phyloP scores from a whole-genome alignment of 176 grass and related monocot genomes.

The Secale cereale region DNA sequence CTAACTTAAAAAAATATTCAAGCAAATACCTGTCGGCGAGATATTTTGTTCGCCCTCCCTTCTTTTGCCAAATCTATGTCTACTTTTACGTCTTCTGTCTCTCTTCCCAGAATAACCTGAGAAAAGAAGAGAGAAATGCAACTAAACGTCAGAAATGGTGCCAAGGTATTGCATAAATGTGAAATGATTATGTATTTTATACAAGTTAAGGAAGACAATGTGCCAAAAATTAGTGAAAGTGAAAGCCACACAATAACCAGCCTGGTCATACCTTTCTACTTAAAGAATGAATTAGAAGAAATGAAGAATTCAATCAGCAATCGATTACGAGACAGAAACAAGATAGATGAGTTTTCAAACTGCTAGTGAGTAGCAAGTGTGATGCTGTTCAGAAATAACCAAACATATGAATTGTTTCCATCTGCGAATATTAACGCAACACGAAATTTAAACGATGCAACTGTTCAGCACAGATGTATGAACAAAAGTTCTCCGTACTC shows the following conservation, averaged over 20 bases:
- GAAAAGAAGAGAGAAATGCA: slow-evolving; percentile 1
- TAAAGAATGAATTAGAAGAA: slow-evolving; percentile 22
- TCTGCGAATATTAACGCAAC: not conserved
- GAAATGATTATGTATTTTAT: not conserved
- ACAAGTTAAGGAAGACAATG: not conserved
- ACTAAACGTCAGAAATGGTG: slow-evolving; percentile 8
- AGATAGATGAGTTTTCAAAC: not conserved
- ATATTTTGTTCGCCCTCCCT: slow-evolving; percentile 93
- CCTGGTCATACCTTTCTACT: not conserved
- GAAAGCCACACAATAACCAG: not conserved
- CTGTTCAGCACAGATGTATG: not conserved
- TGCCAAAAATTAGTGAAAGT: not conserved
- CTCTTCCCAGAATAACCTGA: slow-evolving; percentile 93
- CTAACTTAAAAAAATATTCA: not conserved
- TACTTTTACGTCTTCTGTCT: slow-evolving; percentile 85
- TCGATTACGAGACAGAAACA: slow-evolving; percentile 8
- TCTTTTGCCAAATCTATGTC: slow-evolving; percentile 97
- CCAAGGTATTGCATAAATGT: slow-evolving; percentile 19
- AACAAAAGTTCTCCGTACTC: not conserved
- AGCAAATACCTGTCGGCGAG: slow-evolving; percentile 69
- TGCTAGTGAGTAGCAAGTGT: not conserved
- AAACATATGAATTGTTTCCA: not conserved
- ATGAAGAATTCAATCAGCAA: slow-evolving; percentile 1
- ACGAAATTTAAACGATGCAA: not conserved
- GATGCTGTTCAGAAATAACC: not conserved